Conservation (phyloP, 2,329 filamentous ascomycete species). For the Fusarium nodosum region DNA sequence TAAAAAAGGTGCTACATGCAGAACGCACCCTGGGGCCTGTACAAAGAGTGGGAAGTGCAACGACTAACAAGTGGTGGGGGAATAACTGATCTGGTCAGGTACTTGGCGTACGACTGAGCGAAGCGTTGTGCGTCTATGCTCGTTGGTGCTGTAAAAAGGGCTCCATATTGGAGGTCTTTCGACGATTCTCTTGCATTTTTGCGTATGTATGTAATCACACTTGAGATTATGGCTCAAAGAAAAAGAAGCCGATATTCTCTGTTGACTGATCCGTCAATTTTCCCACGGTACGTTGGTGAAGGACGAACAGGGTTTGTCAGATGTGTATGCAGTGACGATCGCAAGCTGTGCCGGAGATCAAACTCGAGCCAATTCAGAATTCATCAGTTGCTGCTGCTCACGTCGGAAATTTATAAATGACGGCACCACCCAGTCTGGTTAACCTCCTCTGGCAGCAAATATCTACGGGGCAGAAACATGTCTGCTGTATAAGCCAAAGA, state of each 20-base stretch:
- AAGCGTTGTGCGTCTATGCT: constrained; percentile 48
- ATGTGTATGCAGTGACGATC: constrained; percentile 10
- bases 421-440: not conserved
- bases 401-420: not conserved
- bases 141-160: constrained; percentile 43
- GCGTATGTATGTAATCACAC: not conserved
- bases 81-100: constrained; percentile 27
- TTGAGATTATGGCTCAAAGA: not conserved
- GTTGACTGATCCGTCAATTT: constrained; percentile 11
- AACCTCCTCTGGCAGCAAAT: not conserved
- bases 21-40: constrained; percentile 42
- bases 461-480: not conserved
- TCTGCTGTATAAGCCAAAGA: not conserved
- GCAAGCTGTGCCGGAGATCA: not conserved
- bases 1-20: constrained; percentile 47
- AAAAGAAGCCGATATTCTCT: constrained; percentile 8
- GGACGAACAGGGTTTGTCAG: constrained; percentile 7
- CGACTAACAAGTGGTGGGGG: constrained; percentile 41
- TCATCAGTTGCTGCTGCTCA: not conserved
- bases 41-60: constrained; percentile 42
- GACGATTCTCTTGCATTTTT: constrained; percentile 13
- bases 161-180: constrained; percentile 36
- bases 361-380: not conserved
- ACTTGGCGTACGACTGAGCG: constrained; percentile 43
- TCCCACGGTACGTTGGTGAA: constrained; percentile 8